Evolutionary conservation across 2,329 filamentous ascomycete species (phyloP).

Genomic region (Aspergillus pseudotamarii): DNA sequence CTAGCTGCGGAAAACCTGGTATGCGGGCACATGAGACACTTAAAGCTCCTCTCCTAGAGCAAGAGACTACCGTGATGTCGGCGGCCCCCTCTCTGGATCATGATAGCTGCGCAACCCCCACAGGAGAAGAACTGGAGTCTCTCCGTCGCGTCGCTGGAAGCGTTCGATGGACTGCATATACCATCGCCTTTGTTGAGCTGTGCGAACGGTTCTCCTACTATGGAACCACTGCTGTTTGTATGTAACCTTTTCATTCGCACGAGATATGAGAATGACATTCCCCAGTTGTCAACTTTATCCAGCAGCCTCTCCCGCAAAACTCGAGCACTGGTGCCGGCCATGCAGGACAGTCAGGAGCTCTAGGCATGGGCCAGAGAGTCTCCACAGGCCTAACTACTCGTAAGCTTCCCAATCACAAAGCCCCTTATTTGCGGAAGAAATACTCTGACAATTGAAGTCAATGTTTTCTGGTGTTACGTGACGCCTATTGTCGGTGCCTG

Average conservation of each 20-base stretch:
- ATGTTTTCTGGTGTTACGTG: constrained; percentile 65
- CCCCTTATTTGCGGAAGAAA: neutral
- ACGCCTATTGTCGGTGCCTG: constrained; percentile 64
- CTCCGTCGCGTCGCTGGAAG: constrained; percentile 41
- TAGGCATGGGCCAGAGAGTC: constrained; percentile 62
- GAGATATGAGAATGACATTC: constrained; percentile 12
- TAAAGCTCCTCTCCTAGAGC: constrained; percentile 3
- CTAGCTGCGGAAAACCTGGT: neutral
- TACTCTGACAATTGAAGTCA: constrained; percentile 40
- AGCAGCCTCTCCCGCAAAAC: constrained; percentile 56
- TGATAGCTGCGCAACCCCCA: constrained; percentile 29
- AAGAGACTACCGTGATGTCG: constrained; percentile 9
- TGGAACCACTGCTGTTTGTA: constrained; percentile 69
- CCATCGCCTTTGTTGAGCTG: constrained; percentile 72
- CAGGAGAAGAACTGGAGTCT: constrained; percentile 35
- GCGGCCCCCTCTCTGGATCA: neutral
- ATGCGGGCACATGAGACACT: constrained; percentile 10
- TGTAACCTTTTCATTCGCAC: constrained; percentile 26
- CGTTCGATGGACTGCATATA: constrained; percentile 68
- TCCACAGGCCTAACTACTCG: constrained; percentile 56
- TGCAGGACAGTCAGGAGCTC: constrained; percentile 51
- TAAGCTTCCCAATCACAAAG: constrained; percentile 23
- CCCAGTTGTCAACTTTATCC: constrained; percentile 64
- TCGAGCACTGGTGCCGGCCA: constrained; percentile 56
- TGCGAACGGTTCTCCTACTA: constrained; percentile 81